Base-by-base conservation (phyloP, 805 yeast genomes). In the Ogataea siamensis region DNA sequence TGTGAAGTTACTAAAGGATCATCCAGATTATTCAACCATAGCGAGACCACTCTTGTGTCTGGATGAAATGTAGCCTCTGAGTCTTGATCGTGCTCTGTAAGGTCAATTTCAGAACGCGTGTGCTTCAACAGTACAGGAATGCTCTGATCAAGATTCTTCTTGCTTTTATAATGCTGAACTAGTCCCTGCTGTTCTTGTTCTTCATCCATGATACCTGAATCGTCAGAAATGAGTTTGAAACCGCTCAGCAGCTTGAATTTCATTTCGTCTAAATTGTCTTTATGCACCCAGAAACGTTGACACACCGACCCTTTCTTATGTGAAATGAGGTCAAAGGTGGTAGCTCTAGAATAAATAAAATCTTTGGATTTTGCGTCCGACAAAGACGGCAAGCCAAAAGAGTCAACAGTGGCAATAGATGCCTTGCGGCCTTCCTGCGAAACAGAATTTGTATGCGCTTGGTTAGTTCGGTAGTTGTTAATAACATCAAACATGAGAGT, bases 241-340 rank as follows among this genome's bases (percentile, higher is more conserved):
- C 69, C 64, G 31, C 71, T 64, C 21, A 77, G 56, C 22, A 78
- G 57, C 20, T 60, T 56, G 16, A 79, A 62, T 45, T 70, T 68
- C 20, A 76, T 61, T 53, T 79, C 83, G 40, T 71, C 64, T n/a
- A 76, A 46, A 50, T 77, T 76, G 54, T 79, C 85, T 10, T 62
- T 63, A 47, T 79, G 84, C n/a, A 79, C 72, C 73, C 83, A 71
- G 53, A 72, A 76, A 5, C 59, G 45, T 24, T 63, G 60, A 2
- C 64, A 58, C 12, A 62, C 50, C 0, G 64, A 59, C 2, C 69
- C 68, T 32, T 60, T 62, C 27, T 63, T 62, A 16, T 55, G 45
- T 1, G 62, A 51, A 4, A 63, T 56, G 11, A 60, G 53, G 45
- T 68, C 73, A 42, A 72, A 66, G 6, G 62, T 57, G 7, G 55